Base-by-base conservation (phyloP, 306 rosid genomes). In the Glycyrrhiza uralensis region DNA sequence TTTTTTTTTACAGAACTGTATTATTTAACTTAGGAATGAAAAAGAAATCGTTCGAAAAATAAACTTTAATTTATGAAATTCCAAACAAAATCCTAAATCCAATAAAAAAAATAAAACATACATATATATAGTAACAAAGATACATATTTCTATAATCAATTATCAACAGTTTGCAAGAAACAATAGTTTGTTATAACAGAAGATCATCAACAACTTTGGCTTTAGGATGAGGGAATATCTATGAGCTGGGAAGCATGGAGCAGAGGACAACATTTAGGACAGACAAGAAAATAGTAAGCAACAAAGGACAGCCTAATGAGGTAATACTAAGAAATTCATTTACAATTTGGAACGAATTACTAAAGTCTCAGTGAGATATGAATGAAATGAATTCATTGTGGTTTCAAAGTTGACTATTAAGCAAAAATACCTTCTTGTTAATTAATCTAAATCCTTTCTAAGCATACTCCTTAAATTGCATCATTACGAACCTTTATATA, bases 251-350 rank as follows among this genome's bases (percentile, higher is more conserved):
- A 45, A 17, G 71, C 19, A 3, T 14, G 26, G 18, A 41, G 42
- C 35, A 77, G 18, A 28, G 13, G n/a, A 44, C 9, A 36, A 42
- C 30, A 55, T 19, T 41, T 19, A 20, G 10, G 38, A 57, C 2
- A 33, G 33, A 55, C 60, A 76, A 6, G 51, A 45, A 64, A 76
- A 57, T 32, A 57, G 9, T 2, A 15, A 24, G 81, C 23, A 67
- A 57, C 24, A 14, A 14, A 67, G 19, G 35, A 24, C 54, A 30
- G 13, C 49, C 15, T 12, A 72, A 30, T 13, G 7, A 30, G 17
- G 30, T 13, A 13, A 12, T 14, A 30, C 4, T 8, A 5, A 32
- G 12, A 71, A 18, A 44, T 11, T 18, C 14, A 44, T 71, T 72
- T 59, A 41, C 0, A 19, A 36, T 10, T 9, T 8, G 22, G 7